Percentiles rank a stretch among this genome's conserved stretches.
Conservation (phyloP, 2,329 filamentous ascomycete genomes). For the Hypocrella siamensis region DNA sequence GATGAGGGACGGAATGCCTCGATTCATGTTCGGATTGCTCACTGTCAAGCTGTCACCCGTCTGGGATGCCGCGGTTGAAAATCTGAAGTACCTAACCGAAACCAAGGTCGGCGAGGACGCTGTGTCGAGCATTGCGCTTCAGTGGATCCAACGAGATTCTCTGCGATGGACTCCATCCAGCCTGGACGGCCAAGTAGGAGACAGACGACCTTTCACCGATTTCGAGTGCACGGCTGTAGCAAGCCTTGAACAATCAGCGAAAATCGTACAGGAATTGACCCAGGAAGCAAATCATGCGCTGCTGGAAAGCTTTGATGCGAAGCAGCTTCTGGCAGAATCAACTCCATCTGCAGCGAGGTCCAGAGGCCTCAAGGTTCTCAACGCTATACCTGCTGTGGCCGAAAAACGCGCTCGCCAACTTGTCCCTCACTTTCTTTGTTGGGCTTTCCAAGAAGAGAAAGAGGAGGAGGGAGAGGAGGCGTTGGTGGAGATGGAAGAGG, state of each 20-base stretch:
- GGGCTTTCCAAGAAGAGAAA: slow-evolving; percentile 45
- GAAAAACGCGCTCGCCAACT: slow-evolving; percentile 76
- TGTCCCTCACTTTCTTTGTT: slow-evolving; percentile 72
- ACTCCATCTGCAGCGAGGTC: slow-evolving; percentile 45
- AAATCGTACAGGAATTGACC: slow-evolving; percentile 35
- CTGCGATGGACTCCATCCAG: slow-evolving; percentile 33
- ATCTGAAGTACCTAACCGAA: slow-evolving; percentile 60
- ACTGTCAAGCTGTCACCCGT: slow-evolving; percentile 72
- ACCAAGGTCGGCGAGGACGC: slow-evolving; percentile 55
- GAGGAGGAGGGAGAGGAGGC: slow-evolving; percentile 15
- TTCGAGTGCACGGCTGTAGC: slow-evolving; percentile 74
- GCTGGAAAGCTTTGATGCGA: slow-evolving; percentile 45
- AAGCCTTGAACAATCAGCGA: slow-evolving; percentile 36
- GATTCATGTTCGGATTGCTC: slow-evolving; percentile 78
- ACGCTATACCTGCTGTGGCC: slow-evolving; percentile 56
- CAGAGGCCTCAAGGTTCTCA: slow-evolving; percentile 67
- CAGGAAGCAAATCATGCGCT: slow-evolving; percentile 41
- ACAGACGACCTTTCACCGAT: slow-evolving; percentile 39
- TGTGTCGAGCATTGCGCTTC: slow-evolving; percentile 57
- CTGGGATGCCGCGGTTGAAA: slow-evolving; percentile 70
- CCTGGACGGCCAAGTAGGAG: slow-evolving; percentile 16
- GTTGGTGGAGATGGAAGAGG: no score
- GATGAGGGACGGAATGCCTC: slow-evolving; percentile 57
- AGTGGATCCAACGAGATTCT: slow-evolving; percentile 54
- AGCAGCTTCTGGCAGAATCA: slow-evolving; percentile 38